phyloP scores from a whole-genome alignment of 1,139 yeast genomes.

The Sugiyamaella novakii region DNA sequence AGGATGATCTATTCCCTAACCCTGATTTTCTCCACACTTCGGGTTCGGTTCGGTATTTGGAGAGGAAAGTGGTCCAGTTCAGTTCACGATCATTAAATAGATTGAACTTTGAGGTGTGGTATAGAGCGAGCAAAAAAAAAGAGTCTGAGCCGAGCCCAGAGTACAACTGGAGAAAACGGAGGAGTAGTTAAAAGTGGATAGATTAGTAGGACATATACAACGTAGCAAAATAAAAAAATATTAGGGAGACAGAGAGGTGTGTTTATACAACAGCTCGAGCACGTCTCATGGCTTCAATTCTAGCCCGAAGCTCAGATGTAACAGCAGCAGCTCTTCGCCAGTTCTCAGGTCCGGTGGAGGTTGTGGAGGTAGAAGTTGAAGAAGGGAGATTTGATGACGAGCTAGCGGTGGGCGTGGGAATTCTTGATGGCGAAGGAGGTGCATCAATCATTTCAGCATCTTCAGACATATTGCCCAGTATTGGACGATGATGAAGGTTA shows the following conservation, averaged over 20 bases:
- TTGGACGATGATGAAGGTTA: not conserved
- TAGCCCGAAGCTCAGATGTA: conserved; percentile 77
- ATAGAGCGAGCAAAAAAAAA: not conserved
- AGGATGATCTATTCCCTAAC: not conserved
- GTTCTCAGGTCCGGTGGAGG: conserved; percentile 48
- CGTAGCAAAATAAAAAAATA: not conserved
- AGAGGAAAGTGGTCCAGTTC: no score
- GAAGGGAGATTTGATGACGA: not conserved
- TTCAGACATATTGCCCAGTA: conserved; percentile 4
- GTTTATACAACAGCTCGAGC: conserved; percentile 21
- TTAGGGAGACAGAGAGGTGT: not conserved
- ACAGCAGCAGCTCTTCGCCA: conserved; percentile 93
- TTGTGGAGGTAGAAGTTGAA: conserved; percentile 17
- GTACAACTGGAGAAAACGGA: no score
- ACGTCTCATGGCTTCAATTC: conserved; percentile 82
- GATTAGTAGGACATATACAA: conserved; percentile 11
- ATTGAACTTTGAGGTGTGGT: not conserved
- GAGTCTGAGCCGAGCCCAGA: conserved; percentile 18
- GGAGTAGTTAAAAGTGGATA: not conserved
- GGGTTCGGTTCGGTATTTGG: not conserved
- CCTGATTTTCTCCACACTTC: not conserved
- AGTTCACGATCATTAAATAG: no score
- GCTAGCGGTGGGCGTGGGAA: not conserved
- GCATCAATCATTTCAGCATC: conserved; percentile 8
- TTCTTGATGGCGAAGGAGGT: conserved; percentile 16